Conservation (phyloP, 2,329 filamentous ascomycete species). For the Ophiostoma ips region DNA sequence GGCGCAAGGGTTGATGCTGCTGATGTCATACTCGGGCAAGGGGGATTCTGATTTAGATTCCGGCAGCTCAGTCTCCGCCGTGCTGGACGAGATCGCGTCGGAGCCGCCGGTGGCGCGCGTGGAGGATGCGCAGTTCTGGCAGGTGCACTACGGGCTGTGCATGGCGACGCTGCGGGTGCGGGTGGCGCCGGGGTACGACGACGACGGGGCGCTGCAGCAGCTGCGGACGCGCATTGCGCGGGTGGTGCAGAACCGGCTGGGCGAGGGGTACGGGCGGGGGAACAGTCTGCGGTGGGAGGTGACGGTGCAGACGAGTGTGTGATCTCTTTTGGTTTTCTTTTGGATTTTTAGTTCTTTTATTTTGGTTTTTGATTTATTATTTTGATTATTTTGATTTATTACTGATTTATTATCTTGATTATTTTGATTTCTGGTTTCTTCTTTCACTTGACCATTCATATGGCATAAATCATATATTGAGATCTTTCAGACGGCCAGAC, state of each 20-base stretch:
- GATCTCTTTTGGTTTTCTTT: conserved; percentile 15
- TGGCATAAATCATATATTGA: background rate
- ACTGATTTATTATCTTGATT: no score
- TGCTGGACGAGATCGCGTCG: conserved; percentile 73
- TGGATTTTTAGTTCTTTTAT: background rate
- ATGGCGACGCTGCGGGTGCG: conserved; percentile 87
- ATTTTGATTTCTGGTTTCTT: no score
- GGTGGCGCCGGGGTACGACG: conserved; percentile 49
- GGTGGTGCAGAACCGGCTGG: conserved; percentile 71
- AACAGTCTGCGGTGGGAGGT: conserved; percentile 84
- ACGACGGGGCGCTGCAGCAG: conserved; percentile 59
- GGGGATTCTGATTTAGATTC: no score
- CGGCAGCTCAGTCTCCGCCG: conserved; percentile 41
- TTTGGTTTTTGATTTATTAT: background rate
- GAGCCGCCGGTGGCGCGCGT: conserved; percentile 64
- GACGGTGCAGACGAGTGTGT: conserved; percentile 59
- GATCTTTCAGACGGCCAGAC: no score
- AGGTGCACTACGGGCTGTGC: conserved; percentile 91
- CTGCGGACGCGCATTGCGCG: conserved; percentile 63
- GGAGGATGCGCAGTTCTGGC: conserved; percentile 93
- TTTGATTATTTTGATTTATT: background rate
- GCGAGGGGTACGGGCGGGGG: conserved; percentile 73
- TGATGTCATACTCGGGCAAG: conserved; percentile 66
- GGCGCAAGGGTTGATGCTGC: conserved; percentile 79
- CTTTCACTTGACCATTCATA: no score